Evolutionary conservation across 495 filamentous ascomycete species (phyloP).

Genomic region (Talaromyces wortmannii): DNA sequence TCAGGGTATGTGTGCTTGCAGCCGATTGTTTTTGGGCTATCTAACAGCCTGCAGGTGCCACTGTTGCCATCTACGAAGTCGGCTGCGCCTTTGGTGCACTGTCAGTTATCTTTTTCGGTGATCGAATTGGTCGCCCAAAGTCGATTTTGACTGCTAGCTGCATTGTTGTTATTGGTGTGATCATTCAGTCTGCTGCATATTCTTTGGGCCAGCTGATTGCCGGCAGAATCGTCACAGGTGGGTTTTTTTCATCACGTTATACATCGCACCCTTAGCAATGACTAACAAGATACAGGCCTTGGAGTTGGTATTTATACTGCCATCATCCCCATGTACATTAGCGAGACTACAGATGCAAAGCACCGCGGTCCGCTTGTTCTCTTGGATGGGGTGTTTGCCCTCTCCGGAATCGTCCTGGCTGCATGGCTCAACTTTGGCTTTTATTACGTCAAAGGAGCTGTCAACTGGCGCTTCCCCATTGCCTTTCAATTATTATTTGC

Average conservation of each 20-base stretch:
- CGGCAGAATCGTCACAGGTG: conserved; percentile 11
- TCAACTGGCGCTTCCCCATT: conserved; percentile 60
- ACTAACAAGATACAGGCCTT: no score
- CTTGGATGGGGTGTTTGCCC: no score
- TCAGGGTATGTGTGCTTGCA: neutral
- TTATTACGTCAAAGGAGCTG: conserved; percentile 42
- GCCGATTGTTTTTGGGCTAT: no score
- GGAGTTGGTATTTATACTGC: no score
- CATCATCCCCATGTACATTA: no score
- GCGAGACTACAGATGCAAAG: no score
- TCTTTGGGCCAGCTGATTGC: conserved; percentile 6
- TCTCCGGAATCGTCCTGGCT: no score
- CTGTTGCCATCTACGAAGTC: conserved; percentile 11
- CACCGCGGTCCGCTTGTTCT: no score
- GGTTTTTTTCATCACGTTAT: neutral
- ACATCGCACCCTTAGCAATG: no score
- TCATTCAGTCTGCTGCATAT: conserved; percentile 10
- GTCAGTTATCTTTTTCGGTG: conserved; percentile 7
- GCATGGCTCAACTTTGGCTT: conserved; percentile 36
- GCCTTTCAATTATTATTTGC: conserved; percentile 55
- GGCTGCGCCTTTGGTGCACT: conserved; percentile 10
- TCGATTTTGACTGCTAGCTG: conserved; percentile 7
- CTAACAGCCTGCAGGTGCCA: conserved; percentile 1
- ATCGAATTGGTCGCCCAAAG: conserved; percentile 6
- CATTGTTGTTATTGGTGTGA: conserved; percentile 5